Base-by-base conservation (phyloP, 148 eudicot genomes). In the Fagopyrum esculentum region DNA sequence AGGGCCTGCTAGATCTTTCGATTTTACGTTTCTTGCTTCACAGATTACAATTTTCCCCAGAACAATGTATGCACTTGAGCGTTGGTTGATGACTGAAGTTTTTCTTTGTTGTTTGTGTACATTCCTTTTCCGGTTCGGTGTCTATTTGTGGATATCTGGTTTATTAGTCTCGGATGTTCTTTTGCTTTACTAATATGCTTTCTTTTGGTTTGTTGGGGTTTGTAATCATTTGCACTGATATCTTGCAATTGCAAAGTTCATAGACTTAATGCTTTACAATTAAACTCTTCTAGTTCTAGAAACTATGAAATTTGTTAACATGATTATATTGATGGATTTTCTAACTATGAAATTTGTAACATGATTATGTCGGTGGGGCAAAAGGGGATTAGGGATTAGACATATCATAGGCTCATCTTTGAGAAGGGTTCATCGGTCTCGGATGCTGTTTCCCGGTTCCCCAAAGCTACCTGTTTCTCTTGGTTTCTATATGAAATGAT, bases 71-170 rank as follows among this genome's bases (percentile, higher is more conserved):
- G 5, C 9, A 6, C 30, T 59, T 10, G 35, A 22, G 64, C 64
- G 19, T 59, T 5, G 64, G 35, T 59, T 57, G 63, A 57, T 57
- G 30, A 6, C 6, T 57, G 8, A 17, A 17, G 30, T 5, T 17
- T 48, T 59, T 59, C 11, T 59, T 3, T 54, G 15, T 15, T 16
- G 17, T 8, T 16, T 59, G 19, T 59, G 30, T 4, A n/a, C 29
- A 17, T 57, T 57, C 63, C 64, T 59, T 59, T 59, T 59, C 64
- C 22, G 22, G 29, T 19, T 55, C 64, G 64, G 64, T 59, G 64
- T 19, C 12, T 19, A 22, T 59, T 59, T 59, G 30, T 11, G 35
- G 64, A 59, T 19, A 59, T 19, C 6, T n/a, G 35, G 30, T 19
- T 5, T 2, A 10, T 59, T 4, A 16, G 60, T 59, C 10, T 59